Percentiles rank a stretch among this genome's conserved stretches.
Conservation (phyloP, 176 grass and related monocot species). For the Lolium multiflorum region DNA sequence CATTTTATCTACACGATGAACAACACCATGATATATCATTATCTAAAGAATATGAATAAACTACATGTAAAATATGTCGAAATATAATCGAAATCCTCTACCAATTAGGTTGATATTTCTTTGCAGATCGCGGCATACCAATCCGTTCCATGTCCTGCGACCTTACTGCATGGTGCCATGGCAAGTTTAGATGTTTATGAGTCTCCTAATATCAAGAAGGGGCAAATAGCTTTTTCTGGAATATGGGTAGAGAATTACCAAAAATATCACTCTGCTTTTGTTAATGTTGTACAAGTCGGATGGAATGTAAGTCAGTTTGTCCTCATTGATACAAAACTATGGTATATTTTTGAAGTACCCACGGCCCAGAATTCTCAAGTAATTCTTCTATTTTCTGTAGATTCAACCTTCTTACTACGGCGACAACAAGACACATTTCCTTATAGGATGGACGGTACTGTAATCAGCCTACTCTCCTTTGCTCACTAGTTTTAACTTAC, state of each 20-base stretch:
- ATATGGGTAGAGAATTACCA: constrained; percentile 12
- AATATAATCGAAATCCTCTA: background rate
- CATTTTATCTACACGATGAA: background rate
- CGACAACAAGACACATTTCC: constrained; percentile 28
- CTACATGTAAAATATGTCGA: background rate
- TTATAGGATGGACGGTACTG: constrained; percentile 6
- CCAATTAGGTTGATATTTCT: background rate
- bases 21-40: background rate
- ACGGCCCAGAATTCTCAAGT: background rate
- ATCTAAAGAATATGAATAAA: background rate
- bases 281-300: constrained; percentile 19
- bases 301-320: background rate
- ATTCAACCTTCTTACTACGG: constrained; percentile 35
- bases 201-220: background rate
- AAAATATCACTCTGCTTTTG: background rate
- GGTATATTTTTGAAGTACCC: background rate
- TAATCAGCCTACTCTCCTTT: background rate
- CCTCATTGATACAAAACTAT: background rate
- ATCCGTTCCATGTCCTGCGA: background rate
- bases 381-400: background rate
- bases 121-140: background rate
- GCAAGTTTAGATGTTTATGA: constrained; percentile 29
- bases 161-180: background rate
- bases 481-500: background rate
- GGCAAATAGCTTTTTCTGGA: background rate